Conservation (phyloP, 2,329 filamentous ascomycete genomes). For the Trichophyton verrucosum region DNA sequence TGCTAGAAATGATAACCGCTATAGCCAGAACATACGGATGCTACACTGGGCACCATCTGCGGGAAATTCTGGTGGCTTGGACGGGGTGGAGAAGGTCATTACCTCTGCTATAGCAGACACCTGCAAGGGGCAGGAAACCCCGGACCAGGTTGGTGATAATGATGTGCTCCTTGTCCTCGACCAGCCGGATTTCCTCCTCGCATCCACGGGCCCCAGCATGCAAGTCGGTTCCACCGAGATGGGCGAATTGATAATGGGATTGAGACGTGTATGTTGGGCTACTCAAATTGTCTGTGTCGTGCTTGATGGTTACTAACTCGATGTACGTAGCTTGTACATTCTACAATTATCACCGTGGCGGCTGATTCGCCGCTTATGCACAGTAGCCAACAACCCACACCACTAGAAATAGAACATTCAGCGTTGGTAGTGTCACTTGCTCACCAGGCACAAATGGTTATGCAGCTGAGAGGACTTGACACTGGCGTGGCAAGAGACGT, state of each 20-base stretch:
- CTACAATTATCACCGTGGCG: constrained; percentile 55
- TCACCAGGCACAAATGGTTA: constrained; percentile 60
- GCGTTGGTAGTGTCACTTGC: constrained; percentile 58
- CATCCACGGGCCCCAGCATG: constrained; percentile 41
- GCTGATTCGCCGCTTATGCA: constrained; percentile 62
- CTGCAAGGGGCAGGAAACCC: not conserved
- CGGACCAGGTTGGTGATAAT: constrained; percentile 17
- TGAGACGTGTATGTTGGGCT: constrained; percentile 48
- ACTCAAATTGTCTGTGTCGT: not conserved
- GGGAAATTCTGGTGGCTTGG: constrained; percentile 14
- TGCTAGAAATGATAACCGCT: not conserved
- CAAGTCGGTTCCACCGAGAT: constrained; percentile 35
- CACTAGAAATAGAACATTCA: constrained; percentile 57
- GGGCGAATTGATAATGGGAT: constrained; percentile 44
- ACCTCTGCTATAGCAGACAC: constrained; percentile 17
- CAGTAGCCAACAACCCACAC: constrained; percentile 41
- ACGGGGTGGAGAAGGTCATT: constrained; percentile 26
- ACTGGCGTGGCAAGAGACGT: constrained; percentile 85
- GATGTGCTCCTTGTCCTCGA: constrained; percentile 51
- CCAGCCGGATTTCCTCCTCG: constrained; percentile 52
- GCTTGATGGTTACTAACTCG: not conserved
- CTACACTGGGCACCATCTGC: not conserved
- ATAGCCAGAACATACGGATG: not conserved
- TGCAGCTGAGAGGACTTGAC: constrained; percentile 64
- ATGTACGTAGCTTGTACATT: constrained; percentile 44